These are phyloP conservation scores for Backusella mclennaniae DNA, from an alignment of 192 early-diverging fungal genomes.

Conservation along the genomic window DNA sequence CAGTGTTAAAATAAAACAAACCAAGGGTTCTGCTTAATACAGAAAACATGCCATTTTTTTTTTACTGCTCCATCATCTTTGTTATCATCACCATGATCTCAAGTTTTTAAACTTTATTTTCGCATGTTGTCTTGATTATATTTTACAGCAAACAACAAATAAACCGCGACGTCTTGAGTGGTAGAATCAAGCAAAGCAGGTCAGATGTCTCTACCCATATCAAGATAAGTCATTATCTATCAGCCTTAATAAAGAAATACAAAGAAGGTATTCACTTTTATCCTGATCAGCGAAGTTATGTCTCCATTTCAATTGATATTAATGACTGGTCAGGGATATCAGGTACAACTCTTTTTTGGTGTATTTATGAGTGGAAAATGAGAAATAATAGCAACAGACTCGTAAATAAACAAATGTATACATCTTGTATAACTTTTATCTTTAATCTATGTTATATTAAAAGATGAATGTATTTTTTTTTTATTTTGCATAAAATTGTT, in stretches of 20 bases:
- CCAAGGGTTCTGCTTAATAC: neutral
- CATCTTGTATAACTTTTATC: no score
- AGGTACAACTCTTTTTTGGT: no score
- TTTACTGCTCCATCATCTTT: neutral
- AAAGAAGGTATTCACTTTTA: neutral
- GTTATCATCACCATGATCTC: neutral
- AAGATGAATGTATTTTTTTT: no score
- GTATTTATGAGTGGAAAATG: no score
- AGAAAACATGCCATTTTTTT: neutral
- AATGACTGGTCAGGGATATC: neutral
- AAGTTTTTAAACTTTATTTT: no score
- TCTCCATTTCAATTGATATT: no score
- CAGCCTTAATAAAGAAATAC: neutral
- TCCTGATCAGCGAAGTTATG: neutral
- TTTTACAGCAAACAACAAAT: neutral
- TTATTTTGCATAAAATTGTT: neutral
- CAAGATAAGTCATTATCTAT: neutral
- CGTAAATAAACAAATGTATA: no score
- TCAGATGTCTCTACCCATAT: neutral
- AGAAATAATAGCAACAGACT: no score
- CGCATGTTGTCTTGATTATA: no score
- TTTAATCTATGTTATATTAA: no score
- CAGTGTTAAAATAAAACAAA: neutral
- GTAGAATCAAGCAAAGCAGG: neutral
- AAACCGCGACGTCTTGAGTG: neutral